Base-by-base conservation (phyloP, 305 asterid species). In the Fraxinus floribunda region DNA sequence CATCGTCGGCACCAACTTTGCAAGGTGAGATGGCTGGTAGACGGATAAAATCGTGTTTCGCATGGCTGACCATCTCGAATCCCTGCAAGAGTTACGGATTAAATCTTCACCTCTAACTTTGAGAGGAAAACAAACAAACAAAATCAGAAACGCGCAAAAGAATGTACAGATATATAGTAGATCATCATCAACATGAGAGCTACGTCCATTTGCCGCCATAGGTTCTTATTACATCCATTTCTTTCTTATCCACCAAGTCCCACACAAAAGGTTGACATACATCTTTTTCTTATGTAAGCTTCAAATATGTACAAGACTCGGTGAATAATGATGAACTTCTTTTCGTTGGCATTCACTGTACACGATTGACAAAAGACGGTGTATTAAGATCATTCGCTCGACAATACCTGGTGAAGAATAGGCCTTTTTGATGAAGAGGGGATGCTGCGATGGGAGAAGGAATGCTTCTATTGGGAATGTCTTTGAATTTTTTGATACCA, bases 371-470 rank as follows among this genome's bases (percentile, higher is more conserved):
- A 10, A 9, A 44, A 44, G 55, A 44, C 16, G 5, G 55, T 39
- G 46, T 38, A 38, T 2, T 6, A 38, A 38, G 44, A 36, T 5
- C 75, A 1, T 20, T 44, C 30, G 20, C 4, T 77, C 6, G 13
- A 73, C 38, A 24, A 10, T 86, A 95, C 98, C 84, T 93, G 77
- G 98, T 89, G 87, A 92, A 94, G 89, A 94, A 94, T 9, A 96
- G 94, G 88, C 99, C 99, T 79, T 96, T 96, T 7, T 93, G 96
- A 85, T 96, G 99, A 86, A 96, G 97, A 76, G 98, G 98, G 10
- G 98, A 94, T 9, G 95, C 88, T 18, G 95, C 94, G 16, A 96
- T 93, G 4, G 99, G 98, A 80, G 99, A 93, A 7, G 99, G 99
- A 46, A 96, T 91, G 93, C 98, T 96, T 90, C 99, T 91, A 41